Evolutionary conservation across 495 filamentous ascomycete species (phyloP).

Genomic region (Neurospora hispaniola): DNA sequence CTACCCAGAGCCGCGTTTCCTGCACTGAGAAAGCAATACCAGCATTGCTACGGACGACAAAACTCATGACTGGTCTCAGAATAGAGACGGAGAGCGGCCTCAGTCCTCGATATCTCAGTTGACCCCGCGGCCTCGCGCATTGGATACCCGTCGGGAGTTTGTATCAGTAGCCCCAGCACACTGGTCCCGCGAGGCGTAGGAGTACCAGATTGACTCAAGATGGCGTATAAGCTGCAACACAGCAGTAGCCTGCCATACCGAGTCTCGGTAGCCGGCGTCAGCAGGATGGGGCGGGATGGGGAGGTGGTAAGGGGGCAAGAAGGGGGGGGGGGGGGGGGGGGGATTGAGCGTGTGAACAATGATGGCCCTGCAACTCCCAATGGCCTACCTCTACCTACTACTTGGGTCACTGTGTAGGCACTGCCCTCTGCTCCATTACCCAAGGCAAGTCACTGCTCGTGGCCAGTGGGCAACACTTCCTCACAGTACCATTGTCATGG

Average conservation of each 20-base stretch:
- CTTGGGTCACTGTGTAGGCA: not conserved
- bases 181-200: slow-evolving; percentile 16
- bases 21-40: not conserved
- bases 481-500: not conserved
- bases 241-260: slow-evolving; percentile 14
- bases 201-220: slow-evolving; percentile 27
- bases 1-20: not conserved
- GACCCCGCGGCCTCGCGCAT: not conserved
- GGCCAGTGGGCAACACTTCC: not conserved
- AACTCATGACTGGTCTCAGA: not conserved
- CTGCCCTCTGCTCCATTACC: not conserved
- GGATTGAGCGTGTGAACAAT: not conserved
- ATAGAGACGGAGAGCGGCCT: not conserved
- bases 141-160: not conserved
- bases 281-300: not conserved
- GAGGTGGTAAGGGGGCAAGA: not conserved
- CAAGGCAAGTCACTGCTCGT: not conserved
- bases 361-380: slow-evolving; percentile 2
- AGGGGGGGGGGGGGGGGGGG: not conserved
- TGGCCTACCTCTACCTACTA: not conserved
- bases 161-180: slow-evolving; percentile 10
- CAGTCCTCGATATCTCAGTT: not conserved
- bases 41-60: not conserved
- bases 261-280: slow-evolving; percentile 19
- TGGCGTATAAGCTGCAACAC: slow-evolving; percentile 20